Evolutionary conservation across 2,329 filamentous ascomycete genomes (phyloP), one percentile per base, ranked within the genome.

Genomic region (Dothistroma septosporum): DNA sequence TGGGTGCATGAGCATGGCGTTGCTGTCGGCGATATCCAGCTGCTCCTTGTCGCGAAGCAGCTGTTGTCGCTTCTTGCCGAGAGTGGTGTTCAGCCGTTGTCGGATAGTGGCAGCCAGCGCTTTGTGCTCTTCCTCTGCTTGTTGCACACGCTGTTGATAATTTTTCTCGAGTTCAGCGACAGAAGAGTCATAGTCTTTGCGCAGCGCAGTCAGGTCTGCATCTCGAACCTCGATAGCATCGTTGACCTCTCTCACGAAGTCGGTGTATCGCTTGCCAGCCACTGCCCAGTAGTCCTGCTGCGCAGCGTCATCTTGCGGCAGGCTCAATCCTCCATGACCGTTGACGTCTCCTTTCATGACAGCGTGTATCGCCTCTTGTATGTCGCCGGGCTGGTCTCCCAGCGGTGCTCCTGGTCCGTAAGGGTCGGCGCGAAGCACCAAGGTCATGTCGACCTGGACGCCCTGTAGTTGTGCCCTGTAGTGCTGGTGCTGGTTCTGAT

Each of bases 391-490:
- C 22, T 77, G 77, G 65, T 87, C 85, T 14, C 84, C 83, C 58
- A 96, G 81, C 53, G 90, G 86, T 62, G 85, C 84, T 62, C 86
- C 81, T 56, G 83, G 81, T 35, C 67, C 63, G 74, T 96, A 95
- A 0, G 90, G 89, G 70, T 96, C 89, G 56, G 94, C 90, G 68
- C 90, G 87, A 74, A 91, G 87, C 66, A 96, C 91, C 50, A 96
- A 83, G 61, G 85, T 90, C 77, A 92, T 92, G 75, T 96, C 92
- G 66, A 91, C 87, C 77, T 97, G 92, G n/a, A 97, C 86, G 67
- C 91, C 91, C 70, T 94, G 88, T 1, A 97, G 83, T 76, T 97
- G 91, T 66, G 94, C 90, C 64, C 92, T 87, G 76, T 96, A 97
- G 69, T 91, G 87, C 64, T 84, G 81, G 75, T 96, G 91, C 66